Conservation (phyloP, 345 rosid genomes). For the Lepidium aucheri region DNA sequence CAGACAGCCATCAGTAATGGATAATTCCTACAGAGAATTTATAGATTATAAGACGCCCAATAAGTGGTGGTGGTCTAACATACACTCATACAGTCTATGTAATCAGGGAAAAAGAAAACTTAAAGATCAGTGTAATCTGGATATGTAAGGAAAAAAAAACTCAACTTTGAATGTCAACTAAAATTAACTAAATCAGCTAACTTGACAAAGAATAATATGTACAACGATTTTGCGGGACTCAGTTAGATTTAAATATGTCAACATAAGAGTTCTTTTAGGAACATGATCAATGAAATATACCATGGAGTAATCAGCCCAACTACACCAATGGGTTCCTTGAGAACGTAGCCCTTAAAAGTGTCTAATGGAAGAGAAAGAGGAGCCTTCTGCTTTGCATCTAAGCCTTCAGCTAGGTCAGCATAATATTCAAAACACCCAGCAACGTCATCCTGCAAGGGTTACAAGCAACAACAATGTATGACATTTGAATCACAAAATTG, state of each 20-base stretch:
- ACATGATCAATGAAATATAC: slow-evolving; percentile 30
- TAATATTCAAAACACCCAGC: slow-evolving; percentile 93
- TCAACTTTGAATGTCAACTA: not conserved
- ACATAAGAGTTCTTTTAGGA: not conserved
- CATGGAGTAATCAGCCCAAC: slow-evolving; percentile 96
- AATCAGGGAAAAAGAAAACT: not conserved
- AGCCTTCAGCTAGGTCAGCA: slow-evolving; percentile 92
- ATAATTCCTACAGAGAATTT: slow-evolving; percentile 68
- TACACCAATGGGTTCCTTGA: slow-evolving; percentile 91
- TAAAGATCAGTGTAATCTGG: not conserved
- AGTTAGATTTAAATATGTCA: not conserved
- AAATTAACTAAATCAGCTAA: not conserved
- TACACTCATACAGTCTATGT: not conserved
- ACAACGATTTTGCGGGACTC: not conserved
- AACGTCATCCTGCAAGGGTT: slow-evolving; percentile 79
- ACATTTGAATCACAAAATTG: not conserved
- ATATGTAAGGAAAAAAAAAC: not conserved
- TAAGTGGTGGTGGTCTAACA: not conserved
- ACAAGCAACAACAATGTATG: slow-evolving; percentile 12
- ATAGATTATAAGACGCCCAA: slow-evolving; percentile 1
- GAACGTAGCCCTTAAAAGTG: slow-evolving; percentile 63
- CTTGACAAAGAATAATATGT: not conserved
- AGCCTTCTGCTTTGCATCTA: slow-evolving; percentile 84
- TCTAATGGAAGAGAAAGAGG: slow-evolving; percentile 83
- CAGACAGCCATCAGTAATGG: slow-evolving; percentile 90